phyloP scores from a whole-genome alignment of 768 basidiomycete genomes.

The Lactarius vividus region DNA sequence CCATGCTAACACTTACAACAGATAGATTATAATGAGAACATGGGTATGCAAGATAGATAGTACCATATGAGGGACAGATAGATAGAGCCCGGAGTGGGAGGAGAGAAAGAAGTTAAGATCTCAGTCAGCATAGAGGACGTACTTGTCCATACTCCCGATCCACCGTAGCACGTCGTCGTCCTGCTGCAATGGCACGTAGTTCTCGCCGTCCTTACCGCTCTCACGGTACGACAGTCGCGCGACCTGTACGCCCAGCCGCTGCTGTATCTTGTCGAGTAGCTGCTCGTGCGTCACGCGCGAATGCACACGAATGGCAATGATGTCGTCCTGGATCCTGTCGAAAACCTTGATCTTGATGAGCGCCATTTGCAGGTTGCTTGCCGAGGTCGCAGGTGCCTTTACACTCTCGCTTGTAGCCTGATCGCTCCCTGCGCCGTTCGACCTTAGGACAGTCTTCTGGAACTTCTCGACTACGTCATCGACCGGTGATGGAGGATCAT shows the following conservation, averaged over 20 bases:
- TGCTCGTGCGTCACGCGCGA: conserved; percentile 83
- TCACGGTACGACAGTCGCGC: conserved; percentile 70
- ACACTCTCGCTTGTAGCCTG: conserved; percentile 54
- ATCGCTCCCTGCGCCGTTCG: conserved; percentile 51
- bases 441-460: conserved; percentile 38
- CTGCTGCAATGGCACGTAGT: conserved; percentile 57
- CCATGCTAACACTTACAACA: conserved; percentile 21
- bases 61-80: conserved; percentile 13
- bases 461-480: conserved; percentile 35
- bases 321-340: conserved; percentile 87
- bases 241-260: conserved; percentile 77
- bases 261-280: conserved; percentile 88
- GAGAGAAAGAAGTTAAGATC: neutral
- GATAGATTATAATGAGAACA: conserved; percentile 24
- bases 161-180: conserved; percentile 67
- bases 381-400: conserved; percentile 72
- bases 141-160: conserved; percentile 78
- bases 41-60: conserved; percentile 15
- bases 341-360: conserved; percentile 99
- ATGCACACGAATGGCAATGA: conserved; percentile 96
- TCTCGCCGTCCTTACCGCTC: conserved; percentile 60
- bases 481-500: conserved; percentile 36
- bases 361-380: conserved; percentile 73
- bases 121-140: conserved; percentile 78
- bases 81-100: neutral